These are phyloP conservation scores for Ceratocystis papillata DNA, from an alignment of 2,329 filamentous ascomycete genomes.

Conservation along the genomic window DNA sequence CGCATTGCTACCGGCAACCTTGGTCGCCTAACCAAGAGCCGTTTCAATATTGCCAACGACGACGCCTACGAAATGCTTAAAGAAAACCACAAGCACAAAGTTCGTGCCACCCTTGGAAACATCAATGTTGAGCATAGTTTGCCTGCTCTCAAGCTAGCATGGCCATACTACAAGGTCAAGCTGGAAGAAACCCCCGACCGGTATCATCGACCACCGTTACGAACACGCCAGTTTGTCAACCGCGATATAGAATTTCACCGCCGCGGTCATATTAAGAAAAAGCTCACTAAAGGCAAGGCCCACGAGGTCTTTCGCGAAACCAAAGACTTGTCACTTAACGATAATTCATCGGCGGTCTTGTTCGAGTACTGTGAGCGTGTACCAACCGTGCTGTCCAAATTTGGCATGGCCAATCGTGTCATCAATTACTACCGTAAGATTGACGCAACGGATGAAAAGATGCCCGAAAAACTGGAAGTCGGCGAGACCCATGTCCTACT, in stretches of 20 bases:
- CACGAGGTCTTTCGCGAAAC: conserved; percentile 70
- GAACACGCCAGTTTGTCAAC: conserved; percentile 56
- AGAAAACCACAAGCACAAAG: conserved; percentile 92
- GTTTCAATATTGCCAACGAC: conserved; percentile 95
- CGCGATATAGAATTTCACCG: conserved; percentile 62
- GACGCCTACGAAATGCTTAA: conserved; percentile 92
- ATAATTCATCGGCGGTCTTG: conserved; percentile 78
- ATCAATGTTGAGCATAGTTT: conserved; percentile 90
- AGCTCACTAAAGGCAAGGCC: conserved; percentile 68
- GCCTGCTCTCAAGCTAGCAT: conserved; percentile 81
- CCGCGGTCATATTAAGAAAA: conserved; percentile 64
- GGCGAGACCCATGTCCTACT: conserved; percentile 82
- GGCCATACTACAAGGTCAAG: conserved; percentile 90
- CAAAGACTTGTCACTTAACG: conserved; percentile 72
- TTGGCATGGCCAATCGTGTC: conserved; percentile 91
- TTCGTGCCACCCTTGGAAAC: conserved; percentile 82
- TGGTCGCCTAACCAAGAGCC: conserved; percentile 60
- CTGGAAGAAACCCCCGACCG: conserved; percentile 63
- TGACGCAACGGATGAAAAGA: conserved; percentile 58
- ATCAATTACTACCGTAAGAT: conserved; percentile 95
- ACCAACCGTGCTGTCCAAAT: conserved; percentile 84
- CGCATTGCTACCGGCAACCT: conserved; percentile 58
- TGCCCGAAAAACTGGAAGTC: conserved; percentile 68
- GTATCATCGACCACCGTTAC: conserved; percentile 72
- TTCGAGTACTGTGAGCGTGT: conserved; percentile 95